Base-by-base conservation (phyloP, 1,284 basidiomycete species). In the Singerocomus rubriflavus region DNA sequence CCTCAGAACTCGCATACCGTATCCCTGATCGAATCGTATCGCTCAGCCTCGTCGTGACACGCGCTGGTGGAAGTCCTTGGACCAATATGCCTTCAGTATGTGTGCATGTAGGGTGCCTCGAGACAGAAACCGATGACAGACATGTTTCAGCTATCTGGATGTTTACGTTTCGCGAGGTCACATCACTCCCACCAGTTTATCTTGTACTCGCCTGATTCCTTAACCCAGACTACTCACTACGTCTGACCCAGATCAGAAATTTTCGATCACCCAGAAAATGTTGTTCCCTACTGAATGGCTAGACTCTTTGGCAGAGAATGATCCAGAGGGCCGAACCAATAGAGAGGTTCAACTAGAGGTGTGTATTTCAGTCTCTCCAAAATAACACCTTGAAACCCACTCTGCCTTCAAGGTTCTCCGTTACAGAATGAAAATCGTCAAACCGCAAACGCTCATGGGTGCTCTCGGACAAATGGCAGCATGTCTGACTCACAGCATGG, bases 401-500 rank as follows among this genome's bases (percentile, higher is more conserved):
- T 32, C 13, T 25, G 37, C 35, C 6, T 21, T n/a, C 14, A 11
- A 59, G 87, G 75, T 68, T 67, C 26, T 84, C 57, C 65, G 74
- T 31, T 72, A 70, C 39, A 84, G 87, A 16, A 72, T 82, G 38
- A 59, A 69, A 2, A 71, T 83, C 4, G 82, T 82, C 1, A 79
- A 76, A 11, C 77, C 79, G 1, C 91, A 91, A 57, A 72, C 72
- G 0, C 64, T 84, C 33, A 59, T 80, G 12, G 91, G 91, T 0
- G 72, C 80, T 16, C 53, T 93, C 3, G 88, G 85, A 3, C 91
- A 94, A 64, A 84, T 91, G 78, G 74, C 71, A 6, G 89, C 92
- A 0, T 87, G 69, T 0, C 53, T 89, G 4, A 86, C 84, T 0
- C 92, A 94, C 63, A 63, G 77, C 48, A 82, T 93, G 47, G 67